Percentiles rank a stretch among this genome's conserved stretches.
phyloP scores from a whole-genome alignment of 768 basidiomycete species.

The Nidularia sp. region DNA sequence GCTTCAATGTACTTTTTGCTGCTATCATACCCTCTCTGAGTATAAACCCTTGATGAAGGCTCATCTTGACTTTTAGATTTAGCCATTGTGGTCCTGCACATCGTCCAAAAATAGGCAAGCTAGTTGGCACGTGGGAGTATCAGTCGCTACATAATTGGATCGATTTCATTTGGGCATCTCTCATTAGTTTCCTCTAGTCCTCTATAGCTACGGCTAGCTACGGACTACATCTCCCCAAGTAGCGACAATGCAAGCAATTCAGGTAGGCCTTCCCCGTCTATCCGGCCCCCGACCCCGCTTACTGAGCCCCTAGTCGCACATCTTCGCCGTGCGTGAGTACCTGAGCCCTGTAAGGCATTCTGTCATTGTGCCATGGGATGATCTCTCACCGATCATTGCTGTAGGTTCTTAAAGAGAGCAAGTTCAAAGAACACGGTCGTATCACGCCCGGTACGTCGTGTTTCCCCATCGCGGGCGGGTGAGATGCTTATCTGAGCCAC shows the following conservation, averaged over 20 bases:
- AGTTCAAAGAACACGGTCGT: constrained; percentile 97
- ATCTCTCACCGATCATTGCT: constrained; percentile 22
- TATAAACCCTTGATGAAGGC: too few relatives aligned
- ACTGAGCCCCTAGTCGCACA: constrained; percentile 62
- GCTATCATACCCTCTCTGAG: too few relatives aligned
- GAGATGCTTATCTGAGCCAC: constrained; percentile 9
- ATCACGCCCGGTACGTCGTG: constrained; percentile 79
- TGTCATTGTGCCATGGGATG: constrained; percentile 9
- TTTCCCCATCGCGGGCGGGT: constrained; percentile 2
- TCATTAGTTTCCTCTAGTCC: constrained; percentile 4
- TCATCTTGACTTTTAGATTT: too few relatives aligned
- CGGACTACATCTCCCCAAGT: too few relatives aligned
- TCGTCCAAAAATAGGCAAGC: too few relatives aligned
- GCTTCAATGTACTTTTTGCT: too few relatives aligned
- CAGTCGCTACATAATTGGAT: too few relatives aligned
- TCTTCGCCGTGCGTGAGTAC: constrained; percentile 92
- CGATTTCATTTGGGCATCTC: constrained; percentile 22
- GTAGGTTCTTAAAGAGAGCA: constrained; percentile 94
- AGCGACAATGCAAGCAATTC: constrained; percentile 33
- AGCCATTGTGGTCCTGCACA: too few relatives aligned
- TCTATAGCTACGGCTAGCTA: too few relatives aligned
- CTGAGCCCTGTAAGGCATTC: constrained; percentile 69
- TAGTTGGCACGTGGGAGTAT: too few relatives aligned
- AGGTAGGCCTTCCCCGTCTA: constrained; percentile 20
- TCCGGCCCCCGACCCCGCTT: constrained; percentile 6